Percentiles rank a stretch among this genome's conserved stretches.
Evolutionary conservation across 2,329 filamentous ascomycete genomes (phyloP).

Genomic region (Fusarium sarcochroum): DNA sequence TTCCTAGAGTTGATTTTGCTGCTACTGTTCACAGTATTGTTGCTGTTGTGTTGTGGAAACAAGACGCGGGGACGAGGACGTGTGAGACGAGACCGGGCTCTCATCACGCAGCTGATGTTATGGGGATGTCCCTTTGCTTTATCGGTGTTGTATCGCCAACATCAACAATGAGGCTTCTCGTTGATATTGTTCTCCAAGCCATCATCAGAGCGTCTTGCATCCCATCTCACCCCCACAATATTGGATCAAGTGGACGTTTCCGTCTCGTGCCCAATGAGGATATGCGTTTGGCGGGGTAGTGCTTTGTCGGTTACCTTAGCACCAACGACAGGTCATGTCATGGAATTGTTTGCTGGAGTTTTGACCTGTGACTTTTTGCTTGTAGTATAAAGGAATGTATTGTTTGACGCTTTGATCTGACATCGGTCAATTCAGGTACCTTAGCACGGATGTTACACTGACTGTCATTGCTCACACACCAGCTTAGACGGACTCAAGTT

Average conservation of each 20-base stretch:
- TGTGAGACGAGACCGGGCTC: conserved; percentile 47
- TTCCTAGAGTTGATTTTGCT: conserved; percentile 14
- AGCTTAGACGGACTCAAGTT: no score
- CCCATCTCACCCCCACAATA: conserved; percentile 47
- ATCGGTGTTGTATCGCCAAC: conserved; percentile 19
- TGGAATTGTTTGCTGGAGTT: not conserved
- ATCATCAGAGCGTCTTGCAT: conserved; percentile 39
- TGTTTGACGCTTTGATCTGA: conserved; percentile 12
- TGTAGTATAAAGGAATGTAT: not conserved
- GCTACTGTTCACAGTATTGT: conserved; percentile 15
- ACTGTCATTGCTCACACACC: no score
- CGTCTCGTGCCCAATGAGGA: conserved; percentile 26
- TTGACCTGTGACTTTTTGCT: not conserved
- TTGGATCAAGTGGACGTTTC: conserved; percentile 28
- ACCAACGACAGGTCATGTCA: conserved; percentile 32
- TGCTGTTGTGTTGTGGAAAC: conserved; percentile 46
- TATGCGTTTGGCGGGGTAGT: conserved; percentile 39
- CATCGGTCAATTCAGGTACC: not conserved
- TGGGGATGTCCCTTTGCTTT: conserved; percentile 42
- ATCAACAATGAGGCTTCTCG: conserved; percentile 35
- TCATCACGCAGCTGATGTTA: conserved; percentile 49
- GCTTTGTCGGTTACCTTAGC: conserved; percentile 43
- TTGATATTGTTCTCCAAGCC: conserved; percentile 50
- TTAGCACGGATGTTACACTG: not conserved
- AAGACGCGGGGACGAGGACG: conserved; percentile 52